phyloP scores from a whole-genome alignment of 768 basidiomycete species.

The Infundibulicybe gibba region DNA sequence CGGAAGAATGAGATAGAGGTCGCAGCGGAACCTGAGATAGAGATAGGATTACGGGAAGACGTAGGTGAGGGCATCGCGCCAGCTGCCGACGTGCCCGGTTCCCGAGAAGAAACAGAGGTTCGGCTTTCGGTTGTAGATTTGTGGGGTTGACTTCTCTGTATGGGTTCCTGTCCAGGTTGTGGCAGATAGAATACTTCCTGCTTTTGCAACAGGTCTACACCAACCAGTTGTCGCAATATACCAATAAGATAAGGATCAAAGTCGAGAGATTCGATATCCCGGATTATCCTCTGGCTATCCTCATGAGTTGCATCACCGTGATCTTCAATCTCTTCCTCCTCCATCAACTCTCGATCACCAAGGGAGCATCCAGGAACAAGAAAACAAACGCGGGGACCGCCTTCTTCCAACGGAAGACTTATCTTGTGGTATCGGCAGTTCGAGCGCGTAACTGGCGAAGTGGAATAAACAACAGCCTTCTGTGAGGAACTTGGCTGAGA shows the following conservation, averaged over 20 bases:
- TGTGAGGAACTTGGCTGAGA: conserved; percentile 13
- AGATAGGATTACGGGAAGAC: conserved; percentile 20
- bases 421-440: conserved; percentile 70
- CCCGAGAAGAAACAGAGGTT: conserved; percentile 5
- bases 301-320: conserved; percentile 52
- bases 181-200: conserved; percentile 66
- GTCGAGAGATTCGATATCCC: conserved; percentile 45
- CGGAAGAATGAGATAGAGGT: conserved; percentile 17
- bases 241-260: conserved; percentile 53
- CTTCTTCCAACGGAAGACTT: conserved; percentile 54
- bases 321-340: conserved; percentile 58
- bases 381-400: conserved; percentile 53
- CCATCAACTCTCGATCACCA: conserved; percentile 50
- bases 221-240: conserved; percentile 56
- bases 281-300: conserved; percentile 43
- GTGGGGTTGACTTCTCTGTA: conserved; percentile 16
- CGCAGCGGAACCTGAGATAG: conserved; percentile 24
- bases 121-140: conserved; percentile 13
- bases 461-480: conserved; percentile 16
- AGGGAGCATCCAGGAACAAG: conserved; percentile 70
- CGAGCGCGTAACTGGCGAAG: conserved; percentile 60
- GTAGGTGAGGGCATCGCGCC: conserved; percentile 17
- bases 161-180: conserved; percentile 38
- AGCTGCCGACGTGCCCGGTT: conserved; percentile 13
- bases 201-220: conserved; percentile 60